Percentiles rank a stretch among this genome's conserved stretches.
These are phyloP conservation scores for Polytrichum commune DNA, from an alignment of 225 moss, liverwort and hornwort genomes.

Conservation along the genomic window DNA sequence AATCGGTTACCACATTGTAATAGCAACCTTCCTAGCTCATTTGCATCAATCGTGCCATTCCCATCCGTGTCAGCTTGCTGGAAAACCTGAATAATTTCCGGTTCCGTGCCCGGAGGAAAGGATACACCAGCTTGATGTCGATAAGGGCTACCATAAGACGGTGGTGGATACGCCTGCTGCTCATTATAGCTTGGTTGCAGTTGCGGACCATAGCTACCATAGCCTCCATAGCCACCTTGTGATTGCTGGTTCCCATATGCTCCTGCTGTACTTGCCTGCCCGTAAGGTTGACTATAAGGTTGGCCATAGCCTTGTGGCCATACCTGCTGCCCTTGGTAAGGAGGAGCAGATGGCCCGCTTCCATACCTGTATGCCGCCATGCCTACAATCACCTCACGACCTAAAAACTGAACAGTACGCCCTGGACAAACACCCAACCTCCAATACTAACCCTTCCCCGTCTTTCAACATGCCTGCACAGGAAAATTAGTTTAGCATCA, in stretches of 20 bases:
- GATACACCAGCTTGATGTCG: slow-evolving; percentile 10
- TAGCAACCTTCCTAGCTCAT: slow-evolving; percentile 28
- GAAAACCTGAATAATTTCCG: slow-evolving; percentile 31
- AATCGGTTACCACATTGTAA: slow-evolving; percentile 46
- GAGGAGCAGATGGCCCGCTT: slow-evolving; percentile 7
- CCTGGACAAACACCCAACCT: no score
- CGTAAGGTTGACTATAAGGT: not conserved
- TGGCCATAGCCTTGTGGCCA: slow-evolving; percentile 3
- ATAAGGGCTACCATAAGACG: slow-evolving; percentile 5
- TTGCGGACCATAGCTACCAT: not conserved
- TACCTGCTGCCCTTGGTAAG: slow-evolving; percentile 3
- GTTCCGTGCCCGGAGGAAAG: slow-evolving; percentile 38
- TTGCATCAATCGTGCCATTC: slow-evolving; percentile 32
- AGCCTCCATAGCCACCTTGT: not conserved
- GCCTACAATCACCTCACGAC: no score
- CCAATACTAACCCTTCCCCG: no score
- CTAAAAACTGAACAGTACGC: no score
- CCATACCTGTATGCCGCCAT: not conserved
- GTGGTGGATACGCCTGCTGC: not conserved
- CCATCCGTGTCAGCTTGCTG: slow-evolving; percentile 45
- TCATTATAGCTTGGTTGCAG: not conserved
- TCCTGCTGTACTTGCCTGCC: slow-evolving; percentile 1
- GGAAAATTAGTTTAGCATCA: no score
- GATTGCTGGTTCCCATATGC: slow-evolving; percentile 6
- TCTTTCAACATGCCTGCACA: no score